Evolutionary conservation across 345 rosid species (phyloP).

Genomic region (Abelmoschus esculentus): DNA sequence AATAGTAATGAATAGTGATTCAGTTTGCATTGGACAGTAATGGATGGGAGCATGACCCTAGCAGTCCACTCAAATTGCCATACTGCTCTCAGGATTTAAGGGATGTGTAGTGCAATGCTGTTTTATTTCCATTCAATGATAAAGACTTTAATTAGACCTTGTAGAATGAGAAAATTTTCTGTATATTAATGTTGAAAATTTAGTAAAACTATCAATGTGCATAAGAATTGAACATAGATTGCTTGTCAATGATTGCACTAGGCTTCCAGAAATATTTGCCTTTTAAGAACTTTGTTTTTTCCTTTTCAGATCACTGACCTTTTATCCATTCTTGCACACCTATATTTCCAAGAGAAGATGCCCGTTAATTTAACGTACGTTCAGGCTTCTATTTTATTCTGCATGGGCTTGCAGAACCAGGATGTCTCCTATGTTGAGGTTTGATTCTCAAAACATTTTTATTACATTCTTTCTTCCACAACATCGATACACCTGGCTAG

Average conservation of each 20-base stretch:
- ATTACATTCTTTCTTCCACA: not conserved
- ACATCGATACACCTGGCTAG: not conserved
- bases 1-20: no score
- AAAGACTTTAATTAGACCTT: not conserved
- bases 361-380: slow-evolving; percentile 66
- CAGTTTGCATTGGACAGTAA: no score
- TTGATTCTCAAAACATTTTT: slow-evolving; percentile 20
- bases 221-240: not conserved
- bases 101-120: no score
- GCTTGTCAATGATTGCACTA: not conserved
- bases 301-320: slow-evolving; percentile 51
- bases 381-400: slow-evolving; percentile 77
- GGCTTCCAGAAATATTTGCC: not conserved
- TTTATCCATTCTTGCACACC: slow-evolving; percentile 59
- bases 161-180: not conserved
- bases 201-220: not conserved
- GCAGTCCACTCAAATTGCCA: no score
- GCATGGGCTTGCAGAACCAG: slow-evolving; percentile 76
- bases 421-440: slow-evolving; percentile 67
- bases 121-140: not conserved
- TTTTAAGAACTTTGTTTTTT: not conserved
- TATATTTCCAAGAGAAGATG: slow-evolving; percentile 75
- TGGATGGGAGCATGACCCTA: no score
- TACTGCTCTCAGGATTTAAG: no score
- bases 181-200: not conserved